Evolutionary conservation across 176 grass and related monocot species (phyloP), one percentile per base, ranked within the genome.

Genomic region (Thalia dealbata): DNA sequence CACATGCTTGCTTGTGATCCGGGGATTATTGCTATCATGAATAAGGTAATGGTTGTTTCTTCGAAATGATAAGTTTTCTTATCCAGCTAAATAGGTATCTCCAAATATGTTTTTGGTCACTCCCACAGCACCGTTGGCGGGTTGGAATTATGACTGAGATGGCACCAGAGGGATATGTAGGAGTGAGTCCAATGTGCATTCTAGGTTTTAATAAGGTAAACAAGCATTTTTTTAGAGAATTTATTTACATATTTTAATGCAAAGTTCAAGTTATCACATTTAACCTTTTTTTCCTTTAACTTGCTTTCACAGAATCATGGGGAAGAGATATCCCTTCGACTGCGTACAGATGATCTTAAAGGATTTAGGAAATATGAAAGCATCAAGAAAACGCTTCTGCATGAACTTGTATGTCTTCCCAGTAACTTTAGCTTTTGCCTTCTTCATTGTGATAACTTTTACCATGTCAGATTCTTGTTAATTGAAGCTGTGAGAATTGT

Each of bases 1-100:
- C 95, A 99, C 74, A 91, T 91, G 85, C 90, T 99, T 84, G 95
- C 95, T 72, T 99, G 85, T 60, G 95, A 99, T 77, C 85, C 90
- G 76, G 95, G 90, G 46, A 93, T 99, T 76, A 84, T 99, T 88
- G 90, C 83, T 11, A 88, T 99, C 60, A 93, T 99, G 95, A 93
- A 88, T 83, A 99, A 93, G 95, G 95, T 99, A 84, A 79, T 5
- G 11, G 30, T 27, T 54, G 48, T 78, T 73, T 70, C 55, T 63
- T 45, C 19, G 18, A 70, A 67, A 58, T 60, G 32, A 74, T 16
- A 38, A 9, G 22, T 24, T 50, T 52, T 25, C 8, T 61, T 76
- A 38, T 64, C 15, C 14, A 28, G 15, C 21, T 10, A 45, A 44
- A 45, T 59, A 70, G 25, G 68, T 82, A 48, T 23, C 38, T 19